Conservation (phyloP, 768 basidiomycete genomes). For the Rossbeevera mucosa region DNA sequence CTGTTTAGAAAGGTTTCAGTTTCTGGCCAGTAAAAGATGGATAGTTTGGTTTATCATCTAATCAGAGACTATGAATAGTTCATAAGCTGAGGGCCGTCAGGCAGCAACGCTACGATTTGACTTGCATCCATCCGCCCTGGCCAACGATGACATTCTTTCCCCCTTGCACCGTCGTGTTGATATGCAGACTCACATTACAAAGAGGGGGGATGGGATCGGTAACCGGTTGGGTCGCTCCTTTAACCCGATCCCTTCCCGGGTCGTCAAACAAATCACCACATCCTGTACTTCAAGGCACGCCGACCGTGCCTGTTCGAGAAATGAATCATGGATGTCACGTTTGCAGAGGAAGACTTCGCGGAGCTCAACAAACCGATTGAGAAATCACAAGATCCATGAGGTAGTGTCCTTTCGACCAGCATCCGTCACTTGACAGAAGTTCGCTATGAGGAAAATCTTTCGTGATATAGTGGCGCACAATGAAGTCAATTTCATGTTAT, state of each 20-base stretch:
- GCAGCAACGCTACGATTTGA: too few species aligned
- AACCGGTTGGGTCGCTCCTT: slow-evolving; percentile 33
- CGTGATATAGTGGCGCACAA: neutral
- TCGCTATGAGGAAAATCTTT: neutral
- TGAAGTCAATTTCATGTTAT: too few species aligned
- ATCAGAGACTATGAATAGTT: too few species aligned
- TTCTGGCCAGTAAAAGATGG: too few species aligned
- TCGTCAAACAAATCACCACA: slow-evolving; percentile 11
- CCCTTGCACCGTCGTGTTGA: slow-evolving; percentile 41
- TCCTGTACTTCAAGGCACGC: slow-evolving; percentile 13
- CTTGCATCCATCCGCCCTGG: neutral
- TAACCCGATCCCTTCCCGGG: slow-evolving; percentile 42
- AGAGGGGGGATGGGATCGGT: slow-evolving; percentile 39
- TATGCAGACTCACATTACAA: slow-evolving; percentile 36
- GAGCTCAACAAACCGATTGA: slow-evolving; percentile 38
- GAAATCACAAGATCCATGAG: slow-evolving; percentile 23
- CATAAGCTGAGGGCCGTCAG: too few species aligned
- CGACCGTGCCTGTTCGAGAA: slow-evolving; percentile 40
- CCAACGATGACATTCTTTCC: neutral
- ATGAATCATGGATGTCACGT: slow-evolving; percentile 38
- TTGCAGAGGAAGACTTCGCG: slow-evolving; percentile 38
- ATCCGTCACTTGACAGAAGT: neutral
- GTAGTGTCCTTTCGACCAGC: neutral
- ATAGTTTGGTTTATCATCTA: too few species aligned
- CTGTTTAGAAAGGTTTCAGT: too few species aligned